A percentile compares a stretch with the other conserved stretches of the same genome.
Evolutionary conservation across 169 alveolate species (phyloP).

Genomic region (Toxoplasma gondii): DNA sequence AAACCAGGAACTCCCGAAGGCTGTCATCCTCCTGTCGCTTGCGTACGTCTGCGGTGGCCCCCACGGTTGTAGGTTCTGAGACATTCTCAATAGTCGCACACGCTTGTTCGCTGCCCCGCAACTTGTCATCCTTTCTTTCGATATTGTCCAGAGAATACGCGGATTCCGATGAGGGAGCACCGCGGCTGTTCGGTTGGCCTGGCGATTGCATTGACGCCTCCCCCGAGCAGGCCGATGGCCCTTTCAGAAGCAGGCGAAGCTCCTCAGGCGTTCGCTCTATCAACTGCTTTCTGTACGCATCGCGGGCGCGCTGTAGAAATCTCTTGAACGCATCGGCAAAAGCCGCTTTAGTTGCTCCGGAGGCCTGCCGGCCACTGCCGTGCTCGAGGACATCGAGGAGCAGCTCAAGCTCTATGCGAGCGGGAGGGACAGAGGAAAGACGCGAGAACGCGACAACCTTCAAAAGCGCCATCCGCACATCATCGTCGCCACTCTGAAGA

Average conservation of each 20-base stretch:
- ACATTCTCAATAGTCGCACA: background rate
- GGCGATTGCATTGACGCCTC: background rate
- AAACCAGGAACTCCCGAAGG: background rate
- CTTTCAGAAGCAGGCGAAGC: background rate
- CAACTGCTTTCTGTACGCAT: conserved; percentile 14
- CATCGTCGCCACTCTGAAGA: conserved; percentile 1
- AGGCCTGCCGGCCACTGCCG: background rate
- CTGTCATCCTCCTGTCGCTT: background rate
- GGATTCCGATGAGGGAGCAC: background rate
- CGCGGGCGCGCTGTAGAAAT: conserved; percentile 20
- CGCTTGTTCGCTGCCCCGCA: too few species aligned
- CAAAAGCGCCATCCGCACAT: background rate
- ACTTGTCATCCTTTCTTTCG: background rate
- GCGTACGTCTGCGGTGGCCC: background rate
- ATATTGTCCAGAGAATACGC: background rate
- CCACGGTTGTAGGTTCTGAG: background rate
- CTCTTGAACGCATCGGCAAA: background rate
- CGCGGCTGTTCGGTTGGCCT: background rate
- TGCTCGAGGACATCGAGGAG: background rate
- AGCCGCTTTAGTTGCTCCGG: background rate
- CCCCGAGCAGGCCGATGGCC: background rate
- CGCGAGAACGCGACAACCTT: background rate
- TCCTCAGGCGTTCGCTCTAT: background rate
- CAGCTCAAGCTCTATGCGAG: background rate
- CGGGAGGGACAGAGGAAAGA: background rate